Evolutionary conservation across 2,329 filamentous ascomycete species (phyloP).

Genomic region (Niveomyces coronatus): DNA sequence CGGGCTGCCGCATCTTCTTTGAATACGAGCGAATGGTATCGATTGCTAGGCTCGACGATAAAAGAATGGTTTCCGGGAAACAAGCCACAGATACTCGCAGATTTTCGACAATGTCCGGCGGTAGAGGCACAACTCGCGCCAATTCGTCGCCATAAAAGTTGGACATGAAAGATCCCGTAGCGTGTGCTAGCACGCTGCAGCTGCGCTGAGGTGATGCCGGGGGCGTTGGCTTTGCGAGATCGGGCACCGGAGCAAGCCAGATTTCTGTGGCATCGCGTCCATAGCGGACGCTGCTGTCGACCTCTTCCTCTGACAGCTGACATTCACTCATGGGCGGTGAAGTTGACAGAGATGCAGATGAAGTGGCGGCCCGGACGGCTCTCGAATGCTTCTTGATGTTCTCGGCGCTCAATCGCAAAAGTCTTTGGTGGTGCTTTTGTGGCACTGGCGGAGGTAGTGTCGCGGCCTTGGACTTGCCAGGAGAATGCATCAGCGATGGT

Average conservation of each 20-base stretch:
- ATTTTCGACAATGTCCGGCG: slow-evolving; percentile 43
- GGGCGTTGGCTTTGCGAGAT: slow-evolving; percentile 23
- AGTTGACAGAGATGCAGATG: neutral
- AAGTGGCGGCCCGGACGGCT: neutral
- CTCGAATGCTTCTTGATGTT: slow-evolving; percentile 12
- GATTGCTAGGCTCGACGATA: slow-evolving; percentile 43
- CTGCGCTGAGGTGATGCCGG: slow-evolving; percentile 25
- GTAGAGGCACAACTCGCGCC: slow-evolving; percentile 35
- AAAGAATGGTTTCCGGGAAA: slow-evolving; percentile 50
- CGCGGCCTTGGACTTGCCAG: neutral
- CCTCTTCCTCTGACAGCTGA: slow-evolving; percentile 2
- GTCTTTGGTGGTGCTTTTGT: slow-evolving; percentile 4
- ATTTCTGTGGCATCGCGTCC: neutral
- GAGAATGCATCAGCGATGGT: too few species aligned
- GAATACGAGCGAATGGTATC: slow-evolving; percentile 48
- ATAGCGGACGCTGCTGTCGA: slow-evolving; percentile 9
- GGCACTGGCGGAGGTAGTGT: slow-evolving; percentile 1
- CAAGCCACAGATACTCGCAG: slow-evolving; percentile 42
- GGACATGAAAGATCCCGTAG: slow-evolving; percentile 19
- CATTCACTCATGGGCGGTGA: slow-evolving; percentile 10
- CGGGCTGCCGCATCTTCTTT: slow-evolving; percentile 38
- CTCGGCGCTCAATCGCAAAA: neutral
- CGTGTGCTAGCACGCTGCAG: slow-evolving; percentile 27
- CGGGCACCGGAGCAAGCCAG: slow-evolving; percentile 12
- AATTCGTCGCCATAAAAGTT: slow-evolving; percentile 24